Conservation (phyloP, 768 basidiomycete genomes). For the Amyloporia xantha region DNA sequence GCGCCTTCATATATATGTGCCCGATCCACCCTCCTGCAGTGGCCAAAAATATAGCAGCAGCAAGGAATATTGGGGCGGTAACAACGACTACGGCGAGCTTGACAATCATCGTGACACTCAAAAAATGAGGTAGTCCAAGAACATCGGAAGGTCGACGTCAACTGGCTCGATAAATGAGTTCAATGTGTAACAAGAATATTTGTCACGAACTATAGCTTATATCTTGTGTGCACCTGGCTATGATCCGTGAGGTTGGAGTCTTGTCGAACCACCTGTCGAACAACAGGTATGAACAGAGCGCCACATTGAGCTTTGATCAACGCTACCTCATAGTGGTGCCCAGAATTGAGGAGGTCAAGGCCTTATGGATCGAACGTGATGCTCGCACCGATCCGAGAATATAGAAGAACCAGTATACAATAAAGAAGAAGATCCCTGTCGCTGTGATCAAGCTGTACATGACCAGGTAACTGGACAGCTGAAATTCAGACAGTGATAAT, state of each 20-base stretch:
- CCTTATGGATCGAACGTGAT: slow-evolving; percentile 25
- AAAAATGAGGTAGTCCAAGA: slow-evolving; percentile 22
- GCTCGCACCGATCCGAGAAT: slow-evolving; percentile 25
- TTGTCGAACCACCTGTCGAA: slow-evolving; percentile 41
- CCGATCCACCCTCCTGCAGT: slow-evolving; percentile 37
- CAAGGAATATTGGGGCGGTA: slow-evolving; percentile 34
- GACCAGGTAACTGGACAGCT: slow-evolving; percentile 23
- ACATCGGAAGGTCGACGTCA: slow-evolving; percentile 27
- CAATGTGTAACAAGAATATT: neutral
- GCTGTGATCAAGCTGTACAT: slow-evolving; percentile 20
- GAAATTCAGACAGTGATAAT: neutral
- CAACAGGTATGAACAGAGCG: neutral
- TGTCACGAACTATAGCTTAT: slow-evolving; percentile 33
- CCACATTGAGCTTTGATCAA: neutral
- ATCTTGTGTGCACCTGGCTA: slow-evolving; percentile 64
- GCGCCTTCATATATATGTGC: slow-evolving; percentile 50
- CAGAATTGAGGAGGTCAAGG: slow-evolving; percentile 24
- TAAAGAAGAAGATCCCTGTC: slow-evolving; percentile 16
- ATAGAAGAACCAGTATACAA: slow-evolving; percentile 16
- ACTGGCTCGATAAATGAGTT: slow-evolving; percentile 23
- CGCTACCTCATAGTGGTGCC: slow-evolving; percentile 24
- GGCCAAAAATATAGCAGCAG: slow-evolving; percentile 32
- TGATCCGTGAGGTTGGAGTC: slow-evolving; percentile 50
- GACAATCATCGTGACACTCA: slow-evolving; percentile 27
- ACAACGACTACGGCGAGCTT: slow-evolving; percentile 31